A percentile compares a stretch with the other conserved stretches of the same genome.
Conservation (phyloP, 202 grass and related monocot species). For the Dendrocalamus latiflorus region DNA sequence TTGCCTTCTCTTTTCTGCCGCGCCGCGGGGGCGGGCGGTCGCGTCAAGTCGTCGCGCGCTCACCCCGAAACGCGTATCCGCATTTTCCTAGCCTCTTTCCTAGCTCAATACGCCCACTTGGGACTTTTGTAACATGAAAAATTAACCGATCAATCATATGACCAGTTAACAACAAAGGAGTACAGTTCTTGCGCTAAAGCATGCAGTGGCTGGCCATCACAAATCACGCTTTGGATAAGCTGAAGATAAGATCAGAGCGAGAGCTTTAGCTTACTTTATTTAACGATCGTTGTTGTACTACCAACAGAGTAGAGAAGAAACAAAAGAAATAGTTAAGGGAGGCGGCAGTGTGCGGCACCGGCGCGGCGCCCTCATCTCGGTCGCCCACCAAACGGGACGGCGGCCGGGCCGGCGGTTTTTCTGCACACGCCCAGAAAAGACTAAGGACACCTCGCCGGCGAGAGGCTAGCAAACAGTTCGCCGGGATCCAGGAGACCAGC, state of each 20-base stretch:
- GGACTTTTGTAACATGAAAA: no score
- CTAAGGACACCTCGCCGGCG: constrained; percentile 43
- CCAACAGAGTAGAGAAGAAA: no score
- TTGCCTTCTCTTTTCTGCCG: no score
- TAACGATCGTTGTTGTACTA: not conserved
- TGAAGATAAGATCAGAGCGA: constrained; percentile 19
- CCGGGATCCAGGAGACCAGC: not conserved
- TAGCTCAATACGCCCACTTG: no score
- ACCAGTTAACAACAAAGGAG: no score
- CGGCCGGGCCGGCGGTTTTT: constrained; percentile 17
- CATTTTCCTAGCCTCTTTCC: not conserved
- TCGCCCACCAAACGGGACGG: not conserved
- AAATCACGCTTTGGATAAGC: no score
- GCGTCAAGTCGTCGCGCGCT: constrained; percentile 6
- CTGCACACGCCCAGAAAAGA: constrained; percentile 17
- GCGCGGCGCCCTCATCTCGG: constrained; percentile 15
- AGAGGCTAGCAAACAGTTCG: constrained; percentile 17
- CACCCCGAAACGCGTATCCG: not conserved
- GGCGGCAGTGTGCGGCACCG: not conserved
- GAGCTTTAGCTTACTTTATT: constrained; percentile 9
- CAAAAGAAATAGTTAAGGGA: no score
- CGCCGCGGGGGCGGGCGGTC: not conserved
- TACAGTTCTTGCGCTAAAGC: no score
- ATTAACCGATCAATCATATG: not conserved
- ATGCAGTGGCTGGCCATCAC: constrained; percentile 9